These are phyloP conservation scores for Pharnaceum exiguum DNA, from an alignment of 148 eudicot genomes.

Conservation along the genomic window DNA sequence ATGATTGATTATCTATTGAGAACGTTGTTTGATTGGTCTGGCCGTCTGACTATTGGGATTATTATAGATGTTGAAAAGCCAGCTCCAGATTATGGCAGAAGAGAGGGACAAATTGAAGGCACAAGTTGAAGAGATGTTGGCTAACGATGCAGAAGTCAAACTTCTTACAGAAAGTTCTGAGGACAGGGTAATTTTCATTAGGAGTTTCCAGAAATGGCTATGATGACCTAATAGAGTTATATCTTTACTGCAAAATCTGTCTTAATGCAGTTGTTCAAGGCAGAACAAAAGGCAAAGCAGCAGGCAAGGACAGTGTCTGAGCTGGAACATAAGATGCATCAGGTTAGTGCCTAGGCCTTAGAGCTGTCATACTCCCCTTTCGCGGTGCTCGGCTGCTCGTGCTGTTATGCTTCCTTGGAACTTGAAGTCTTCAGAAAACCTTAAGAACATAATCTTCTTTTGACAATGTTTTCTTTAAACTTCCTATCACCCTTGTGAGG, in stretches of 20 bases:
- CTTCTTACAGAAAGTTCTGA: constrained; percentile 14
- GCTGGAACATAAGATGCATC: constrained; percentile 51
- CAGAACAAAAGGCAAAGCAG: constrained; percentile 42
- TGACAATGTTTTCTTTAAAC: too few species aligned
- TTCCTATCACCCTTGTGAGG: too few species aligned
- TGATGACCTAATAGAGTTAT: neutral
- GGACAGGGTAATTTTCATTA: constrained; percentile 29
- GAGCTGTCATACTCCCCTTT: neutral
- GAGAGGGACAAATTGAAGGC: constrained; percentile 35
- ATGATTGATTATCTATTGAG: neutral
- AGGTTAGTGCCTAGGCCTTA: constrained; percentile 32
- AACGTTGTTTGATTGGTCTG: constrained; percentile 3
- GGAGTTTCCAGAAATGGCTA: neutral
- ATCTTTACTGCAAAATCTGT: neutral
- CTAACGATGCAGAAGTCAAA: constrained; percentile 20
- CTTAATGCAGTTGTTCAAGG: constrained; percentile 34
- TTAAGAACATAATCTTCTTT: too few species aligned
- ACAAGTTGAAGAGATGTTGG: constrained; percentile 28
- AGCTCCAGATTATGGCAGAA: constrained; percentile 28
- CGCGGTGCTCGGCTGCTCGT: neutral
- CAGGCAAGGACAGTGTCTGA: constrained; percentile 31
- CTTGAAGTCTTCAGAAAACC: too few species aligned
- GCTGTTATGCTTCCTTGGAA: too few species aligned
- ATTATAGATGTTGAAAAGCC: constrained; percentile 24
- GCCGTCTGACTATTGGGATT: neutral